Evolutionary conservation across 768 basidiomycete genomes (phyloP).

Genomic region (Boletus barrowsii): DNA sequence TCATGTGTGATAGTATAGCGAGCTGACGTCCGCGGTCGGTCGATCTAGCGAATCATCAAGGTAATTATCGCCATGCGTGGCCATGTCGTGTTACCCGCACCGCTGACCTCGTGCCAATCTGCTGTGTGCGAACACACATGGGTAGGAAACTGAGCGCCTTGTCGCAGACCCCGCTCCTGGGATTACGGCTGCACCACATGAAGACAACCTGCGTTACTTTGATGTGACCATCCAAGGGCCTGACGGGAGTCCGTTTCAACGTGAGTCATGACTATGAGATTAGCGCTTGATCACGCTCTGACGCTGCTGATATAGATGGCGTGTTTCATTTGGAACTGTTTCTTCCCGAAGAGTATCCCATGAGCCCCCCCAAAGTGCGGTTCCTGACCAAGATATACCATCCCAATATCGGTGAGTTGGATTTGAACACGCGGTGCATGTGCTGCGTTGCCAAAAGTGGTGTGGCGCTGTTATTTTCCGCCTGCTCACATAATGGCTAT

Average conservation of each 20-base stretch:
- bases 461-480: constrained; percentile 17
- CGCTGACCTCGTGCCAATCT: constrained; percentile 19
- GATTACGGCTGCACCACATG: constrained; percentile 92
- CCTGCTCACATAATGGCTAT: constrained; percentile 20
- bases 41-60: constrained; percentile 51
- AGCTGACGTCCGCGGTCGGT: constrained; percentile 7
- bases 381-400: constrained; percentile 99
- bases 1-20: not conserved
- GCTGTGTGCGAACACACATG: constrained; percentile 7
- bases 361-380: constrained; percentile 98
- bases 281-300: not conserved
- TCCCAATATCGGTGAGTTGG: constrained; percentile 90
- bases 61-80: constrained; percentile 23
- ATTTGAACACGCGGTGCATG: not conserved
- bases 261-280: constrained; percentile 41
- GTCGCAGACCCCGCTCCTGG: constrained; percentile 96
- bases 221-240: constrained; percentile 97
- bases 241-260: constrained; percentile 87
- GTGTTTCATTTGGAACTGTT: constrained; percentile 96
- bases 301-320: constrained; percentile 56
- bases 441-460: constrained; percentile 1
- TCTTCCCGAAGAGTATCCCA: constrained; percentile 98
- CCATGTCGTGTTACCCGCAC: constrained; percentile 18
- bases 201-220: constrained; percentile 97
- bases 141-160: constrained; percentile 94